These are phyloP conservation scores for Elongisporangium undulatum DNA, from an alignment of 352 stramenopile genomes.

Conservation along the genomic window DNA sequence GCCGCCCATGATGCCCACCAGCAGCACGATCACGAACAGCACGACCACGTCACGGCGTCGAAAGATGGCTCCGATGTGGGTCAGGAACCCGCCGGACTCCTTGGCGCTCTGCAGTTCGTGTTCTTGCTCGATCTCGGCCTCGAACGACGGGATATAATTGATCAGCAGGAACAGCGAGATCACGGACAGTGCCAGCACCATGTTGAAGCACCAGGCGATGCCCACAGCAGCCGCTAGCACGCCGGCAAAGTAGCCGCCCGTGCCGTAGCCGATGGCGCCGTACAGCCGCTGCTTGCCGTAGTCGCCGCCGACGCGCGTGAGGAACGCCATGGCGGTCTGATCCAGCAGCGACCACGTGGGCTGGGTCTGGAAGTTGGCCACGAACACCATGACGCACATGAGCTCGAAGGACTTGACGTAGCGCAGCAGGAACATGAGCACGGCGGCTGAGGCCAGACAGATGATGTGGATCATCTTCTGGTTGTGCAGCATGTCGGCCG, in stretches of 20 bases:
- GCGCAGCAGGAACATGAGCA: conserved; percentile 68
- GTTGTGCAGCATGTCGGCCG: conserved; percentile 55
- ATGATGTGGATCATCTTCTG: conserved; percentile 63
- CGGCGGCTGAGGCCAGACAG: conserved; percentile 47
- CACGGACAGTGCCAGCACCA: conserved; percentile 52
- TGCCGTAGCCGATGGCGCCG: conserved; percentile 61
- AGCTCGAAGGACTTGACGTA: conserved; percentile 59
- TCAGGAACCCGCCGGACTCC: conserved; percentile 16
- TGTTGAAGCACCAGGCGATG: conserved; percentile 79
- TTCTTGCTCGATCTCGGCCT: conserved; percentile 9
- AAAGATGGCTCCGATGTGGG: conserved; percentile 35
- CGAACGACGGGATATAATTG: conserved; percentile 38
- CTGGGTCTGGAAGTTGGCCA: conserved; percentile 71
- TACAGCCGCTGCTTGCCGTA: conserved; percentile 80
- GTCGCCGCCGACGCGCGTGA: conserved; percentile 52
- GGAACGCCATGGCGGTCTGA: conserved; percentile 59
- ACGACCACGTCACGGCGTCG: conserved; percentile 55
- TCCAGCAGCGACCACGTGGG: conserved; percentile 65
- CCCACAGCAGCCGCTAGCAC: conserved; percentile 52
- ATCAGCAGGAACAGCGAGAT: conserved; percentile 58
- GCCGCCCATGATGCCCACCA: conserved; percentile 52
- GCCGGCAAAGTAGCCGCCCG: conserved; percentile 58
- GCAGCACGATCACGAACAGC: conserved; percentile 60
- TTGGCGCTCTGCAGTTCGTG: background rate
- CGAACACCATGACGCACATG: conserved; percentile 70